Evolutionary conservation across 805 yeast genomes (phyloP).

Genomic region (Candida awuae): DNA sequence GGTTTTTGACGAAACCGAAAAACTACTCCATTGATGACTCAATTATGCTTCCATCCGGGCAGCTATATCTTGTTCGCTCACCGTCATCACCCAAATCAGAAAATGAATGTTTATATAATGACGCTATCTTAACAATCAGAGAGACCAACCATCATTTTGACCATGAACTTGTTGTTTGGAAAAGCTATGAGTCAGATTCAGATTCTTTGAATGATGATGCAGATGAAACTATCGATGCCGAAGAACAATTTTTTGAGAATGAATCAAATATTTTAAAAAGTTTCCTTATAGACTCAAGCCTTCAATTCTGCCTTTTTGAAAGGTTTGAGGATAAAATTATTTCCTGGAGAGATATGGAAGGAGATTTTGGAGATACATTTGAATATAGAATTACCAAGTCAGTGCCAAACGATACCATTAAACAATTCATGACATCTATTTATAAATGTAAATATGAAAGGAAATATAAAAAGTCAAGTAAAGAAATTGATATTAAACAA

Average conservation of each 20-base stretch:
- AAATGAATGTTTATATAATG: constrained; percentile 72
- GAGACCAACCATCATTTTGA: constrained; percentile 57
- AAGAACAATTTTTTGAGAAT: constrained; percentile 27
- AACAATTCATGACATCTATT: constrained; percentile 54
- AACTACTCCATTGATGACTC: constrained; percentile 46
- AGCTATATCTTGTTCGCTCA: constrained; percentile 62
- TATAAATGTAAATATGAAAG: constrained; percentile 69
- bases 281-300: constrained; percentile 54
- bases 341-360: constrained; percentile 74
- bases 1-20: constrained; percentile 35
- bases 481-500: constrained; percentile 37
- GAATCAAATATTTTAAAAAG: constrained; percentile 57
- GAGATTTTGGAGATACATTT: constrained; percentile 79
- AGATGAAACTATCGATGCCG: constrained; percentile 36
- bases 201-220: constrained; percentile 38
- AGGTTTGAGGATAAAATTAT: constrained; percentile 47
- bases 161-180: constrained; percentile 59
- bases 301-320: constrained; percentile 47
- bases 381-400: constrained; percentile 68
- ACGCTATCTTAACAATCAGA: constrained; percentile 67
- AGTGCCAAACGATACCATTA: constrained; percentile 47
- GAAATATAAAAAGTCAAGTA: constrained; percentile 52
- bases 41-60: constrained; percentile 69
- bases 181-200: constrained; percentile 64
- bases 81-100: constrained; percentile 82